Conservation (phyloP, 805 yeast species). For the Candida pseudofarinosa region DNA sequence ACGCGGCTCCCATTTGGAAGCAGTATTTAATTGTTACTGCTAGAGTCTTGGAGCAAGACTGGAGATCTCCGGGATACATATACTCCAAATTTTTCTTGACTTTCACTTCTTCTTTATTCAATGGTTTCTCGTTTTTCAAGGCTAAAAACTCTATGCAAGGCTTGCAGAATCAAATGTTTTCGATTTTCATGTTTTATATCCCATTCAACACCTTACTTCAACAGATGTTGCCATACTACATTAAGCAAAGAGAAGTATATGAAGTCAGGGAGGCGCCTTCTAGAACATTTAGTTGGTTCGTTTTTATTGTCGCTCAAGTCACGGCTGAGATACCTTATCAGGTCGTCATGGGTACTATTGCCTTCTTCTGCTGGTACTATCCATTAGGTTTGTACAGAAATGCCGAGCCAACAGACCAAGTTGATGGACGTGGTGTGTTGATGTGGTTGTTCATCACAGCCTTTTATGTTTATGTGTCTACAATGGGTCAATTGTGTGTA, state of each 20-base stretch:
- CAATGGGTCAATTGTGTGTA: constrained; percentile 28
- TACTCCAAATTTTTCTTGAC: constrained; percentile 58
- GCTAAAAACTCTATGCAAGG: constrained; percentile 54
- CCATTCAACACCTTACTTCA: constrained; percentile 38
- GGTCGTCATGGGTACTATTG: constrained; percentile 37
- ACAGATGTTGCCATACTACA: constrained; percentile 43
- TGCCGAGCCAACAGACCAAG: constrained; percentile 47
- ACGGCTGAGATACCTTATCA: constrained; percentile 48
- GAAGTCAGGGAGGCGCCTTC: constrained; percentile 46
- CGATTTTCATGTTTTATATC: constrained; percentile 43
- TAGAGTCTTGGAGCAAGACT: constrained; percentile 29
- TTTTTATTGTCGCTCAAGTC: constrained; percentile 37
- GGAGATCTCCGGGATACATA: constrained; percentile 62
- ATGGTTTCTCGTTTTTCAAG: constrained; percentile 70
- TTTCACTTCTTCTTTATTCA: constrained; percentile 52
- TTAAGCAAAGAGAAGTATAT: constrained; percentile 39
- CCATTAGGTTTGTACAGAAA: constrained; percentile 49
- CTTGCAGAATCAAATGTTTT: constrained; percentile 62
- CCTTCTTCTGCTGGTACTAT: constrained; percentile 53
- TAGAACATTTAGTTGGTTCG: constrained; percentile 41
- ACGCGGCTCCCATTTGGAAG: constrained; percentile 26
- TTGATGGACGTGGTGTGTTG: constrained; percentile 32
- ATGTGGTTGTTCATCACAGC: constrained; percentile 30
- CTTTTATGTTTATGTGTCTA: constrained; percentile 22
- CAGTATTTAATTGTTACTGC: constrained; percentile 28